Evolutionary conservation across 1,284 basidiomycete genomes (phyloP).

Genomic region (Apiotrichum brassicae): DNA sequence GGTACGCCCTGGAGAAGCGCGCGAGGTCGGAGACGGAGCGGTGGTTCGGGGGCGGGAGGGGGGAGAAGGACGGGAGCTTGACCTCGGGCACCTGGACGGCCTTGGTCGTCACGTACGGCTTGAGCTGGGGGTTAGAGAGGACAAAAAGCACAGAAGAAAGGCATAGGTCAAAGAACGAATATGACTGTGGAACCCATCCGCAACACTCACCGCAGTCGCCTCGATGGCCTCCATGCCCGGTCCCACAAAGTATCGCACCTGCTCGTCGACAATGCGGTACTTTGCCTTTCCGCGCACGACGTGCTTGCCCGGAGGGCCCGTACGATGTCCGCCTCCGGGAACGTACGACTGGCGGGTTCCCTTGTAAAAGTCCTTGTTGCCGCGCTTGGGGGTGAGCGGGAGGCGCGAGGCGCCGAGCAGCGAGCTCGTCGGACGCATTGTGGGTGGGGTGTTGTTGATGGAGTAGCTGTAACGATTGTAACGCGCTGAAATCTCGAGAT

Average conservation of each 20-base stretch:
- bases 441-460: conserved; percentile 1
- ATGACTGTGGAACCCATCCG: background rate
- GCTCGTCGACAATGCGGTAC: conserved; percentile 69
- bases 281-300: conserved; percentile 66
- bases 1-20: conserved; percentile 34
- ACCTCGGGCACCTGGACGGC: conserved; percentile 9
- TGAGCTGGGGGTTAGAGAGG: conserved; percentile 39
- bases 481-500: too few species aligned
- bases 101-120: conserved; percentile 49
- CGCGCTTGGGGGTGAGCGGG: conserved; percentile 72
- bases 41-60: conserved; percentile 5
- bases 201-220: conserved; percentile 11
- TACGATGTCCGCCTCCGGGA: conserved; percentile 69
- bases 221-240: conserved; percentile 50
- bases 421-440: conserved; percentile 39
- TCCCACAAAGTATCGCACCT: conserved; percentile 75
- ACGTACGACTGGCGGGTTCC: conserved; percentile 74
- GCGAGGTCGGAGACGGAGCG: too few species aligned
- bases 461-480: background rate
- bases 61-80: conserved; percentile 19
- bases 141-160: background rate
- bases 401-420: conserved; percentile 59
- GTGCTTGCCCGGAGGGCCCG: conserved; percentile 77
- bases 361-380: conserved; percentile 91
- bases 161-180: too few species aligned